Percentiles rank a stretch among this genome's conserved stretches.
Conservation (phyloP, 192 early-diverging fungal genomes). For the Backusella parvicylindrica region DNA sequence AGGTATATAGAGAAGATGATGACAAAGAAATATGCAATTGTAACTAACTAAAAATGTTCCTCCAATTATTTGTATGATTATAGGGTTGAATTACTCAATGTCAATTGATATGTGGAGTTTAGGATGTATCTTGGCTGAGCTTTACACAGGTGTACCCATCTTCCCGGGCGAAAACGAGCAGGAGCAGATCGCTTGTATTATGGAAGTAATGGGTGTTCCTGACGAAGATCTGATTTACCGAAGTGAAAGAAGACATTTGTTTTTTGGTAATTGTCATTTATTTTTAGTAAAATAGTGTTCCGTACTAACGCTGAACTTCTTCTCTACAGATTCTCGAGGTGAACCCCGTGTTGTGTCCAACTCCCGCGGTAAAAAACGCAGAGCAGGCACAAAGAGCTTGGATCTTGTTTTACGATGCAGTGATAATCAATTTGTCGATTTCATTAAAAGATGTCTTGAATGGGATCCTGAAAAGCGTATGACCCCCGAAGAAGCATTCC, state of each 20-base stretch:
- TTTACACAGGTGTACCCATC: slow-evolving; percentile 82
- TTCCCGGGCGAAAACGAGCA: slow-evolving; percentile 98
- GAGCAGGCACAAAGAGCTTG: slow-evolving; percentile 76
- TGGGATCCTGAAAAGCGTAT: slow-evolving; percentile 92
- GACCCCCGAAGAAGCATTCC: slow-evolving; percentile 78
- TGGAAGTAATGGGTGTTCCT: slow-evolving; percentile 89
- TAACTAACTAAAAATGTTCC: background rate
- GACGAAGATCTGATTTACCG: slow-evolving; percentile 67
- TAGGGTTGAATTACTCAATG: slow-evolving; percentile 69
- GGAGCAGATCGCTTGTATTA: slow-evolving; percentile 92
- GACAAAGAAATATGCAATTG: background rate
- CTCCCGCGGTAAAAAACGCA: slow-evolving; percentile 86
- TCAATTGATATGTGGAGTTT: slow-evolving; percentile 98
- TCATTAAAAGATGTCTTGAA: slow-evolving; percentile 75
- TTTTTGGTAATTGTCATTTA: slow-evolving; percentile 70
- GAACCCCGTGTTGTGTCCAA: slow-evolving; percentile 68
- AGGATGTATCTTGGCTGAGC: slow-evolving; percentile 92
- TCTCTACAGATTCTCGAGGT: slow-evolving; percentile 36
- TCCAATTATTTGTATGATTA: background rate
- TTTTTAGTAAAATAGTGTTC: slow-evolving; percentile 23
- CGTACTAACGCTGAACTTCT: background rate
- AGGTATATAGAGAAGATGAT: slow-evolving; percentile 38
- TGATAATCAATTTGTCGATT: slow-evolving; percentile 83
- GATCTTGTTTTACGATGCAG: slow-evolving; percentile 65
- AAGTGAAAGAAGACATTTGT: slow-evolving; percentile 77